phyloP scores from a whole-genome alignment of 768 basidiomycete genomes.

The Suillus tomentosus region DNA sequence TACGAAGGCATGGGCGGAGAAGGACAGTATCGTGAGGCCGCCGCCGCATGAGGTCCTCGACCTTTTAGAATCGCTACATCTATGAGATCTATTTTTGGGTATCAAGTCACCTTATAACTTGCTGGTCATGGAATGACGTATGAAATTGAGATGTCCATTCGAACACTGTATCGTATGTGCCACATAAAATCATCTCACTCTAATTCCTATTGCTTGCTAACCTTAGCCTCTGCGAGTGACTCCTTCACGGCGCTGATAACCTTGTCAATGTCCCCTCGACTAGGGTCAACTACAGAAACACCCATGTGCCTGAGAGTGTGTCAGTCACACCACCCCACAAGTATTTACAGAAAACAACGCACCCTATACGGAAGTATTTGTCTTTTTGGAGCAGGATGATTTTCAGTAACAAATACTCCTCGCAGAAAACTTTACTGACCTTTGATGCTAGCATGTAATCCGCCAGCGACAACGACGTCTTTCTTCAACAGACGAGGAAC shows the following conservation, averaged over 20 bases:
- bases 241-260: constrained; percentile 68
- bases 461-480: constrained; percentile 84
- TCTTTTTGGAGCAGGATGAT: constrained; percentile 41
- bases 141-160: neutral
- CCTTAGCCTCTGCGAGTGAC: constrained; percentile 42
- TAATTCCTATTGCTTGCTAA: constrained; percentile 17
- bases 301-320: constrained; percentile 77
- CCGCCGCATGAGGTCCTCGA: neutral
- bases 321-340: constrained; percentile 10
- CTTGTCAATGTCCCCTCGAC: constrained; percentile 75
- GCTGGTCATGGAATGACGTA: neutral
- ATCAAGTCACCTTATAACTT: neutral
- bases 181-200: neutral
- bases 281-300: constrained; percentile 67
- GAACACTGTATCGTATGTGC: neutral
- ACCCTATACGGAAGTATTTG: constrained; percentile 92
- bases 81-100: neutral
- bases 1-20: constrained; percentile 86
- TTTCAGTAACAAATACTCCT: neutral
- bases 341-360: constrained; percentile 25
- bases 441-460: constrained; percentile 82
- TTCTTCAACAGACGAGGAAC: constrained; percentile 71
- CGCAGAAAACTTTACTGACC: constrained; percentile 42
- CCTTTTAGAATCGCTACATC: neutral
- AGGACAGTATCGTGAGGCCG: constrained; percentile 50